A percentile compares a stretch with the other conserved stretches of the same genome.
Conservation (phyloP, 139 green algal genomes). For the Chlamydomonas sp. region DNA sequence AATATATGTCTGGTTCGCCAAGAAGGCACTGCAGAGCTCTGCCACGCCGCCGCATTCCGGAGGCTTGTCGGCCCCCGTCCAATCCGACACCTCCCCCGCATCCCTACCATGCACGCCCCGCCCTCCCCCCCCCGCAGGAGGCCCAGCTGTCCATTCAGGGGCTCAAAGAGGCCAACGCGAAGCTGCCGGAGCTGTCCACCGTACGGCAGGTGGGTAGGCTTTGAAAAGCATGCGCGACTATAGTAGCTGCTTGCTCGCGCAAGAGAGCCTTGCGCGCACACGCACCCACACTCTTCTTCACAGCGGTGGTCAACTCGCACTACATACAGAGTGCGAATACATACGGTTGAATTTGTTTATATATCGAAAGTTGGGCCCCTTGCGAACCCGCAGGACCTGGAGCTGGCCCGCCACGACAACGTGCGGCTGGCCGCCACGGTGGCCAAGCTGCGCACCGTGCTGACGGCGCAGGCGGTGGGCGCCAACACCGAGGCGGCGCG, state of each 20-base stretch:
- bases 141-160: slow-evolving; percentile 24
- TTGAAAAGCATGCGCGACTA: neutral
- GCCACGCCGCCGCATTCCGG: no score
- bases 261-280: no score
- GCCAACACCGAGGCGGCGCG: neutral
- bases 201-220: neutral
- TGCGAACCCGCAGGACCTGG: slow-evolving; percentile 13
- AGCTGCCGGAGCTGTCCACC: slow-evolving; percentile 19
- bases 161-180: slow-evolving; percentile 34
- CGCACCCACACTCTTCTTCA: no score
- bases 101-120: no score
- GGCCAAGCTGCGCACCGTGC: slow-evolving; percentile 38
- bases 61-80: no score
- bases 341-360: no score
- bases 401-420: slow-evolving; percentile 29
- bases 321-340: no score
- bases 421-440: slow-evolving; percentile 35
- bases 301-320: no score
- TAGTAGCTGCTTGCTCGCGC: no score
- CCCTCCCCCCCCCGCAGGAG: neutral
- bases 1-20: no score
- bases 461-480: neutral
- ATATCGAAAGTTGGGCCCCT: neutral
- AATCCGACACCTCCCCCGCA: no score
- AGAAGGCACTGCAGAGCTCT: no score